Evolutionary conservation across 495 filamentous ascomycete species (phyloP), one percentile per base, ranked within the genome.

Genomic region (Poronia punctata): DNA sequence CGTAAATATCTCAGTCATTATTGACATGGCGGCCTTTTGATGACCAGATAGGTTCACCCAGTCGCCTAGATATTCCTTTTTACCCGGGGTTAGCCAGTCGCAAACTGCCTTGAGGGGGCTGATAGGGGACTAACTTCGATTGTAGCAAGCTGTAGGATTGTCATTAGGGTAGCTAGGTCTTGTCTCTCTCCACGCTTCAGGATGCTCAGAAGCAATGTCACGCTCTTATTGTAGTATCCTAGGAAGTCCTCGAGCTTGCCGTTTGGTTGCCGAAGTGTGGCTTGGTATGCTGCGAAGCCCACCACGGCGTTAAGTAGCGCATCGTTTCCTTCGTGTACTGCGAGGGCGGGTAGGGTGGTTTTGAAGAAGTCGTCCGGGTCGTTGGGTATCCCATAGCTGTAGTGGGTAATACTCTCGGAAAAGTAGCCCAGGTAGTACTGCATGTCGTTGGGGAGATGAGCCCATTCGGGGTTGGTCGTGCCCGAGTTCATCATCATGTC

Each of bases 21-120:
- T 74, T 36, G 84, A 75, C 53, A 84, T 76, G 1, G 92, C 90
- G 5, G 90, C 92, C 60, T 81, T 89, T 60, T 95, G 88, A 61
- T 98, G 92, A 22, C 86, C 83, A 54, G 90, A 77, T 29, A 96
- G 70, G 52, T 90, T 95, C 37, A 87, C 76, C 86, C 86, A 96
- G 54, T 98, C 92, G 7, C 92, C 92, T 40, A 95, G 74, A 51
- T 85, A 92, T 65, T 96, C 92, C 90, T 97, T n/a, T n/a, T n/a
- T 53, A 17, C 49, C 31, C 5, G 34, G 28, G 8, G 33, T 64
- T 63, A 48, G 71, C 51, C 21, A 38, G 20, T 31, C n/a, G n/a
- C n/a, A n/a, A n/a, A n/a, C n/a, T n/a, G 24, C 16, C 14, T 33
- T 7, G 23, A 40, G 17, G 14, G 11, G 25, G 26, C n/a, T 36